A percentile compares a stretch with the other conserved stretches of the same genome.
Evolutionary conservation across 257 asterid genomes (phyloP).

Genomic region (Capsicum baccatum): DNA sequence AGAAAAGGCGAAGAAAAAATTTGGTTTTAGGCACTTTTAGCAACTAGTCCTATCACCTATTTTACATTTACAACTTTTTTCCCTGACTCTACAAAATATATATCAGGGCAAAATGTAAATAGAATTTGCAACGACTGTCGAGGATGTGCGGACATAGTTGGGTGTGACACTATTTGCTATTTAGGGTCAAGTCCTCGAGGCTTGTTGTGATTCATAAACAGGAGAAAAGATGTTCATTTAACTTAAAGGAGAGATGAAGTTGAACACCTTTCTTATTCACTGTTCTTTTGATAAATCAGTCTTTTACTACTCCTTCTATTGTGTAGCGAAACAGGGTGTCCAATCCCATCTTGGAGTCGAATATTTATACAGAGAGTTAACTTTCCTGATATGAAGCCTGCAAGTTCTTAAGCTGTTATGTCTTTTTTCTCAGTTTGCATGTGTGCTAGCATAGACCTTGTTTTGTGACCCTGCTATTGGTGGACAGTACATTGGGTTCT

Average conservation of each 20-base stretch:
- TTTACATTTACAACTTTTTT: neutral
- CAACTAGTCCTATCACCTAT: neutral
- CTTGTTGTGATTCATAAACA: neutral
- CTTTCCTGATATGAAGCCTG: neutral
- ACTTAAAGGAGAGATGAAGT: neutral
- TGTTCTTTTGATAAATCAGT: neutral
- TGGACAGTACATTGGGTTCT: neutral
- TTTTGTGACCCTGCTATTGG: constrained; percentile 21
- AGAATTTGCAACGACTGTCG: neutral
- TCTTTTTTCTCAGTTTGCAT: neutral
- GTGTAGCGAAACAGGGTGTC: neutral
- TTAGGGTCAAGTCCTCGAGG: neutral
- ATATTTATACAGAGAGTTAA: neutral
- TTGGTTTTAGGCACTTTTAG: neutral
- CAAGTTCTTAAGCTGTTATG: neutral
- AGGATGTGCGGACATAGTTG: constrained; percentile 18
- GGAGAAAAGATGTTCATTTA: neutral
- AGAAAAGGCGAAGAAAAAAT: neutral
- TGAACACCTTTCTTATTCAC: neutral
- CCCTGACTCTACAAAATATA: neutral
- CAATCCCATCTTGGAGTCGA: neutral
- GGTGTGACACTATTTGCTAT: neutral
- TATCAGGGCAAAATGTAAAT: no score
- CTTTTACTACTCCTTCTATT: neutral
- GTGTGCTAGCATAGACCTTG: neutral